Conservation (phyloP, 768 basidiomycete genomes). For the Xerocomellus chrysenteron region DNA sequence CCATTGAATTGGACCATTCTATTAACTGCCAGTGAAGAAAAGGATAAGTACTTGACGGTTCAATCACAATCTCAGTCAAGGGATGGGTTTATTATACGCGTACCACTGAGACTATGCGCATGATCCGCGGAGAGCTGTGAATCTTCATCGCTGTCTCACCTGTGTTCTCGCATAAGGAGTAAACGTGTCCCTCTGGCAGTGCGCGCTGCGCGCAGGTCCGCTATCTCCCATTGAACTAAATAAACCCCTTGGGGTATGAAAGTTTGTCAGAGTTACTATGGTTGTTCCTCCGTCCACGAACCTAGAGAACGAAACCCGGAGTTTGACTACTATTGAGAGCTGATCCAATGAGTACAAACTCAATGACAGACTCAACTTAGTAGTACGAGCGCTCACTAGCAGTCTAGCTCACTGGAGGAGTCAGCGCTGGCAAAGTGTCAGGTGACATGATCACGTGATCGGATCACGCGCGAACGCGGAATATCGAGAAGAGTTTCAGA, state of each 20-base stretch:
- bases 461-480: too few relatives aligned
- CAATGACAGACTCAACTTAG: too few relatives aligned
- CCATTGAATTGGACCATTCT: neutral
- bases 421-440: too few relatives aligned
- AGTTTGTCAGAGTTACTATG: neutral
- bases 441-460: too few relatives aligned
- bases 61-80: neutral
- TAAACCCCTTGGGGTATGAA: too few relatives aligned
- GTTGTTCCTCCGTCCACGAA: neutral
- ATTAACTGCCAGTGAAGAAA: neutral
- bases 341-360: neutral
- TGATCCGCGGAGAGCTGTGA: constrained; percentile 6
- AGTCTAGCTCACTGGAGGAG: too few relatives aligned
- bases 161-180: neutral
- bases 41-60: neutral
- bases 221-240: neutral
- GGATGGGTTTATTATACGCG: neutral
- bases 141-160: neutral
- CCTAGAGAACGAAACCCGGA: too few relatives aligned
- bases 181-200: neutral
- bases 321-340: neutral
- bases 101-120: neutral
- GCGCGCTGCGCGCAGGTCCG: too few relatives aligned
- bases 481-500: neutral
- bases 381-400: too few relatives aligned